Evolutionary conservation across 2,329 filamentous ascomycete genomes (phyloP), one percentile per base, ranked within the genome.

Genomic region (Hypoxylon sp.): DNA sequence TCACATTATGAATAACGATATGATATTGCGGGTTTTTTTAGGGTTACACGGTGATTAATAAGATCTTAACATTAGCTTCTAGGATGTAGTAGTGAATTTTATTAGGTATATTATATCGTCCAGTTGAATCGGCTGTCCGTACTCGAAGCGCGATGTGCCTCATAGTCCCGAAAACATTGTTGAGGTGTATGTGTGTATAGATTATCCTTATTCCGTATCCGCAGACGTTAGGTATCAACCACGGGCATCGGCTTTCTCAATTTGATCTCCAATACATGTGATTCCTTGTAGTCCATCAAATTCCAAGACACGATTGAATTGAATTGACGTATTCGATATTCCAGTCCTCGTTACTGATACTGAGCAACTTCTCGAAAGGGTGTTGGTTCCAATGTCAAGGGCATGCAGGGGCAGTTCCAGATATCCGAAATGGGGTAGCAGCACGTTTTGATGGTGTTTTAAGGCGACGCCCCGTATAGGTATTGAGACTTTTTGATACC

Each of bases 361-460:
- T n/a, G n/a, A n/a, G n/a, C 13, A 43, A 13, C 38, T 59, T 60
- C 49, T 50, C 30, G 19, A 55, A 53, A 43, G 14, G 36, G 55
- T 4, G 21, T 25, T 48, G 14, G 25, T 21, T n/a, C 48, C 25
- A 30, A 30, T 17, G 21, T 38, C 32, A 61, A 5, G 21, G 5
- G 30, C 14, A 65, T 68, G 62, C 60, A 66, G 64, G 64, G 67
- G 69, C 43, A 10, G 57, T 67, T 69, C 60, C 57, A 60, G 46
- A 41, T 48, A 34, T 43, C 21, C 21, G 45, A 45, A 53, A 62
- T 53, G 63, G 63, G 63, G 49, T 57, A 52, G 19, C 52, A 65
- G 45, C 38, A 68, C 41, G 69, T 72, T 72, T 72, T 70, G 69
- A 64, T 50, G 50, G 45, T 48, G 69, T 72, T 72, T 72, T 62